phyloP scores from a whole-genome alignment of 1,284 basidiomycete genomes.

The Volvariella surrecta region DNA sequence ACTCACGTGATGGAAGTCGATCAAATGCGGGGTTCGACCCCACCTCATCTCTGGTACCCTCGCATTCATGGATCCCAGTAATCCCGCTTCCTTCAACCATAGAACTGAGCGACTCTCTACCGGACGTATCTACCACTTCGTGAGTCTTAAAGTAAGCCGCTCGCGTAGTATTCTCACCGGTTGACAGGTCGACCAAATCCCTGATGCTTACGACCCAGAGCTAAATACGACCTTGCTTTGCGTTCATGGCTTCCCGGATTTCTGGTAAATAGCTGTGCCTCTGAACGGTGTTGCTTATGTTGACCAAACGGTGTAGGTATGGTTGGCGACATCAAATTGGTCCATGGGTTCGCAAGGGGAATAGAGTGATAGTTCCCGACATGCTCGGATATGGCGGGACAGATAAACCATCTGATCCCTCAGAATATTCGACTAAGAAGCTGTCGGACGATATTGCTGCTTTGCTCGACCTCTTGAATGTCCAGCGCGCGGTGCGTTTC shows the following conservation, averaged over 20 bases:
- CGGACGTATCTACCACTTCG: slow-evolving; percentile 54
- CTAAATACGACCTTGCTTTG: slow-evolving; percentile 49
- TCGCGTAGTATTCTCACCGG: too few relatives aligned
- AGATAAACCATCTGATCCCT: slow-evolving; percentile 47
- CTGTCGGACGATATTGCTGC: slow-evolving; percentile 55
- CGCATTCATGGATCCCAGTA: slow-evolving; percentile 23
- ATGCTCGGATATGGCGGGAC: slow-evolving; percentile 67
- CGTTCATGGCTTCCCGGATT: slow-evolving; percentile 68
- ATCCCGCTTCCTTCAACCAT: slow-evolving; percentile 46
- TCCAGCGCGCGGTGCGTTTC: slow-evolving; percentile 41
- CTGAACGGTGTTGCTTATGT: neutral
- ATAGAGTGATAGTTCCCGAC: slow-evolving; percentile 62
- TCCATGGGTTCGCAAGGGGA: slow-evolving; percentile 54
- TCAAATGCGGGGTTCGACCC: too few relatives aligned
- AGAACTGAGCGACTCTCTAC: slow-evolving; percentile 40
- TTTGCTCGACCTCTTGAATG: slow-evolving; percentile 44
- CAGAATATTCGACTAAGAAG: slow-evolving; percentile 50
- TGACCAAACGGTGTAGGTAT: slow-evolving; percentile 35
- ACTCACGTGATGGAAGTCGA: too few relatives aligned
- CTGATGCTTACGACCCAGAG: slow-evolving; percentile 29
- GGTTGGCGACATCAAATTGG: slow-evolving; percentile 65
- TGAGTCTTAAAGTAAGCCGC: too few relatives aligned
- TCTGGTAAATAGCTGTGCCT: slow-evolving; percentile 35
- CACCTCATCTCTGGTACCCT: too few relatives aligned
- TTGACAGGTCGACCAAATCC: slow-evolving; percentile 53